Conservation (phyloP, 2,329 filamentous ascomycete species). For the Penicillium sp. region DNA sequence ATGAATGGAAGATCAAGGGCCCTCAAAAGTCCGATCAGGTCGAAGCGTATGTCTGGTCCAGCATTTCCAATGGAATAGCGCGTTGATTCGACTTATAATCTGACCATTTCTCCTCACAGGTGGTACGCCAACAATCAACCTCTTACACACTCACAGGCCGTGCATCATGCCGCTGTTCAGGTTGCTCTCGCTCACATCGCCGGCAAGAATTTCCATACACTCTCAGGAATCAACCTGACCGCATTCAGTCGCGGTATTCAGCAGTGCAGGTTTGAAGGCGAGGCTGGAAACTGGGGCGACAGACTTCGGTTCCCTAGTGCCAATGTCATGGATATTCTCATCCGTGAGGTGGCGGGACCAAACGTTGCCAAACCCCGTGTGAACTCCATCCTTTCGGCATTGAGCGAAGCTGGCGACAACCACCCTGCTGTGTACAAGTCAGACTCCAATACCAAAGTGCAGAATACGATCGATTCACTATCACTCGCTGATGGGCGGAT, state of each 20-base stretch:
- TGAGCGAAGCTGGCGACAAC: background rate
- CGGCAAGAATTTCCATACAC: conserved; percentile 33
- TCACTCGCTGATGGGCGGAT: conserved; percentile 59
- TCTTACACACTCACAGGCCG: conserved; percentile 28
- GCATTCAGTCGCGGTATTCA: conserved; percentile 17
- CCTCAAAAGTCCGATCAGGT: conserved; percentile 42
- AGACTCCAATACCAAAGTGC: background rate
- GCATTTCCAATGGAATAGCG: background rate
- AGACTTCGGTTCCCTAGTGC: conserved; percentile 34
- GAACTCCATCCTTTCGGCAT: background rate
- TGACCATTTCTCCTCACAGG: conserved; percentile 6
- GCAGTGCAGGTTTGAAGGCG: conserved; percentile 33
- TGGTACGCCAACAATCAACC: conserved; percentile 14
- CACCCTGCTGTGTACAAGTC: background rate
- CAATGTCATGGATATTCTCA: conserved; percentile 32
- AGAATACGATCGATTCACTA: conserved; percentile 35
- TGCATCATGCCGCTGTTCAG: conserved; percentile 61
- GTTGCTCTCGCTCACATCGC: conserved; percentile 51
- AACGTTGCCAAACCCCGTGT: background rate
- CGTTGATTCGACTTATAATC: background rate
- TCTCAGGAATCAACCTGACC: too few relatives aligned
- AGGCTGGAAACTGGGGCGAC: conserved; percentile 23
- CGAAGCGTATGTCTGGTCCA: conserved; percentile 38
- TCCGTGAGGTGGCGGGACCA: background rate
- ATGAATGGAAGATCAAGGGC: conserved; percentile 40